Evolutionary conservation across 179 eudicot species (phyloP), one percentile per base, ranked within the genome.

Genomic region (Sideroxylon spinosum): DNA sequence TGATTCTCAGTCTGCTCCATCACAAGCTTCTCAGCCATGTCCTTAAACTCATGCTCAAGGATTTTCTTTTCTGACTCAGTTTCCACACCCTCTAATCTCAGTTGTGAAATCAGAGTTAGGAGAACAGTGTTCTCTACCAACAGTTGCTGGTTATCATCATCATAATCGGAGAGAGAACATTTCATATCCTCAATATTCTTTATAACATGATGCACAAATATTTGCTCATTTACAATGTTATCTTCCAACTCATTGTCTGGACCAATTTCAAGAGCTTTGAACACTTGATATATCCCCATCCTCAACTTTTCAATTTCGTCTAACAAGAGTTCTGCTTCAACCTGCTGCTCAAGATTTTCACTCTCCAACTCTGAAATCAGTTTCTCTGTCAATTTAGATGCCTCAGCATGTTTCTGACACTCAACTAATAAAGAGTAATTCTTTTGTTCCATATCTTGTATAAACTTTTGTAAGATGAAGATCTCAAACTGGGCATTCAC

Each of bases 381-480:
- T 79, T 85, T 85, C 78, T 95, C 97, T 0, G 94, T 87, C 80
- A 85, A 80, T 80, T 90, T 91, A 60, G 90, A 87, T 17, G 93
- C 93, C 82, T 92, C 94, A 4, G 81, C 85, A 61, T 93, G 97
- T 75, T 88, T 92, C 84, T 95, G 98, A 76, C 93, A 89, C 84
- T 93, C 97, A 9, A 83, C 71, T 79, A 88, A 62, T 76, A 95
- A 81, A 49, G 86, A 73, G 78, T 76, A 83, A 72, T 95, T 94
- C 80, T 92, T 95, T 75, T 95, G 91, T 78, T 93, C 98, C 93
- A 95, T 89, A 76, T 93, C 99, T 84, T 93, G 83, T 48, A 95
- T 77, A 77, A 95, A 95, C 79, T 86, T 95, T 68, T 93, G 94
- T 84, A 95, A 85, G 81, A 95, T 87, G 74, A 89, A 92, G 68